Evolutionary conservation across 768 basidiomycete species (phyloP), one percentile per base, ranked within the genome.

Genomic region (Mrakia gelida): DNA sequence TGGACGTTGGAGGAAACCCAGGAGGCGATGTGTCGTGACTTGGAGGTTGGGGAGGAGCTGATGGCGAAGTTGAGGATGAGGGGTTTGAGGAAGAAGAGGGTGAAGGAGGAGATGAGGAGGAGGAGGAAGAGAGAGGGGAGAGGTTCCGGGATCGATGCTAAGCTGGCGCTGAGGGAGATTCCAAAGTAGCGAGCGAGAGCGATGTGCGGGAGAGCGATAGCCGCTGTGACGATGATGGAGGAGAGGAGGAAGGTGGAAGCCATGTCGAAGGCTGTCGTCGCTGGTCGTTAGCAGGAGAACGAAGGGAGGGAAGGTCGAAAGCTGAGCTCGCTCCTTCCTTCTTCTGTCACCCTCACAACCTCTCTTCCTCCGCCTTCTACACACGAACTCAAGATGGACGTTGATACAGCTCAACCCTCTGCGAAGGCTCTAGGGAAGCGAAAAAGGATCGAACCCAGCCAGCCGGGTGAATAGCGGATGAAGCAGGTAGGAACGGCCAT

Each of bases 361-460:
- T 45, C 15, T 13, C 45, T 6, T 9, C 43, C 21, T 43, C n/a
- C 38, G 11, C 26, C 15, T 41, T 8, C 67, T 21, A 7, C 67
- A 34, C 3, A 5, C 10, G 8, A 32, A 68, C 38, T 38, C 23
- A 41, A 21, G 21, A 70, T 70, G 67, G 67, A 70, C 41, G 26
- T 70, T 41, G 26, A 41, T 26, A 3, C 38, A 18, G 34, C 67
- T 26, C 34, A 34, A 7, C 38, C 26, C 11, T 70, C 67, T 21
- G 67, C 67, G 9, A 70, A 70, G 6, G 67, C 67, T 70, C 38
- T 43, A 41, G 67, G 67, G 8, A 70, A 70, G 67, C 45, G 67
- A 11, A 70, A 70, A 26, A 34, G 67, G 7, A 30, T 41, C 26
- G 38, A 70, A 41, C 7, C 67, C 13, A 70, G 23, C 23, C 32